These are phyloP conservation scores for Boletus tylopilopsis DNA, from an alignment of 768 basidiomycete genomes.

Conservation along the genomic window DNA sequence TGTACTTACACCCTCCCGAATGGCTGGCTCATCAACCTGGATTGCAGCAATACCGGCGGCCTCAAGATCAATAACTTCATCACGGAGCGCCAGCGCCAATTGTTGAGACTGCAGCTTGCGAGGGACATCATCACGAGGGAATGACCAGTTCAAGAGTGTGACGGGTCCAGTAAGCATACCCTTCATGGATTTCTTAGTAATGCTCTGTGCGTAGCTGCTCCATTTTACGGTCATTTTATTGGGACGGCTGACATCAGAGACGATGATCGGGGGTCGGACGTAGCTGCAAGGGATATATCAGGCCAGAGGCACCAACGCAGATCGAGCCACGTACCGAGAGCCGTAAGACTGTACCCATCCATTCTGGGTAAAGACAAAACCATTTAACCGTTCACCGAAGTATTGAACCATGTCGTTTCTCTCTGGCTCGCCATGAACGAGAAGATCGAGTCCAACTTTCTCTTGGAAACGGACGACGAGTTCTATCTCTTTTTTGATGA, in stretches of 20 bases:
- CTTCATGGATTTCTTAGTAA: conserved; percentile 96
- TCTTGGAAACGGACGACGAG: conserved; percentile 95
- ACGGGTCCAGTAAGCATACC: conserved; percentile 99
- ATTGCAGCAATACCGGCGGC: conserved; percentile 96
- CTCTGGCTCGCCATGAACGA: conserved; percentile 99
- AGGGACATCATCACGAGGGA: conserved; percentile 97
- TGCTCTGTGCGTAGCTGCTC: conserved; percentile 94
- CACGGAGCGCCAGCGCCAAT: conserved; percentile 94
- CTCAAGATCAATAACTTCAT: conserved; percentile 97
- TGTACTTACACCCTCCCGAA: conserved; percentile 88
- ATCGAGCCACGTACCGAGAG: conserved; percentile 62
- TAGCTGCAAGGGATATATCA: conserved; percentile 48
- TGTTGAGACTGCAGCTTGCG: conserved; percentile 98
- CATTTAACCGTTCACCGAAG: conserved; percentile 93
- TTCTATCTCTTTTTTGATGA: conserved; percentile 98
- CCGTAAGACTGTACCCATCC: conserved; percentile 99
- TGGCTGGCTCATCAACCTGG: conserved; percentile 99
- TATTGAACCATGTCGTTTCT: conserved; percentile 99
- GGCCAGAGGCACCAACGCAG: conserved; percentile 4
- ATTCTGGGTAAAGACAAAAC: conserved; percentile 98
- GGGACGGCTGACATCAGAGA: conserved; percentile 94
- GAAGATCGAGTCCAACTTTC: conserved; percentile 89
- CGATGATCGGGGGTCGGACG: conserved; percentile 97
- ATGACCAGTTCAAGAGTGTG: conserved; percentile 99
- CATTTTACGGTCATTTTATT: conserved; percentile 94